Evolutionary conservation across 495 filamentous ascomycete species (phyloP).

Genomic region (Xylaria cubensis): DNA sequence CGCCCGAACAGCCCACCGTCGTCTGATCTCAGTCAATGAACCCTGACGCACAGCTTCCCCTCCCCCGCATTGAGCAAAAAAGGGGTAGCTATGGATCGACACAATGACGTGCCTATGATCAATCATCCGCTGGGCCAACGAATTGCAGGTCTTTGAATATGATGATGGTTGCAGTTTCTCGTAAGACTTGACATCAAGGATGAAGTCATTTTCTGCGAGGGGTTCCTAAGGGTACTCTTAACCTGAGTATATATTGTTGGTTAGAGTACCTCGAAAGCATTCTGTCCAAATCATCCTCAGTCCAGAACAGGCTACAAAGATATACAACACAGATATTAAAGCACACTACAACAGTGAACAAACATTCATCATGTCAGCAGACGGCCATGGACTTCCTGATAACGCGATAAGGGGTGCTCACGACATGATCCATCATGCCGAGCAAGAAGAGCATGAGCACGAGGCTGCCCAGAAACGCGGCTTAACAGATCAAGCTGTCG

Average conservation of each 20-base stretch:
- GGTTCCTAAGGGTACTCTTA: not conserved
- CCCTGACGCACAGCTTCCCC: constrained; percentile 4
- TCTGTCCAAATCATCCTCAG: not conserved
- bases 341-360: constrained; percentile 11
- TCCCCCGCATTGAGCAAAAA: constrained; percentile 18
- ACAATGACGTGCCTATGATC: constrained; percentile 27
- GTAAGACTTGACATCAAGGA: constrained; percentile 16
- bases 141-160: constrained; percentile 8
- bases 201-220: constrained; percentile 20
- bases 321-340: not conserved
- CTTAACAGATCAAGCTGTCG: constrained; percentile 36
- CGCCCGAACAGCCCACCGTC: not conserved
- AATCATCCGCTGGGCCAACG: not conserved
- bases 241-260: constrained; percentile 19
- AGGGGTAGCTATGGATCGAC: constrained; percentile 9
- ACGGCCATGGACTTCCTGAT: constrained; percentile 40
- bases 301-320: not conserved
- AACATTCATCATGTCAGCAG: constrained; percentile 37
- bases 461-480: constrained; percentile 40
- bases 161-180: not conserved
- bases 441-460: constrained; percentile 43
- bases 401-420: constrained; percentile 35
- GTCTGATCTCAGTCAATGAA: constrained; percentile 5
- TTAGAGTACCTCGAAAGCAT: not conserved
- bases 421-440: constrained; percentile 45